phyloP scores from a whole-genome alignment of 495 filamentous ascomycete species.

The Hyaloscypha variabilis region DNA sequence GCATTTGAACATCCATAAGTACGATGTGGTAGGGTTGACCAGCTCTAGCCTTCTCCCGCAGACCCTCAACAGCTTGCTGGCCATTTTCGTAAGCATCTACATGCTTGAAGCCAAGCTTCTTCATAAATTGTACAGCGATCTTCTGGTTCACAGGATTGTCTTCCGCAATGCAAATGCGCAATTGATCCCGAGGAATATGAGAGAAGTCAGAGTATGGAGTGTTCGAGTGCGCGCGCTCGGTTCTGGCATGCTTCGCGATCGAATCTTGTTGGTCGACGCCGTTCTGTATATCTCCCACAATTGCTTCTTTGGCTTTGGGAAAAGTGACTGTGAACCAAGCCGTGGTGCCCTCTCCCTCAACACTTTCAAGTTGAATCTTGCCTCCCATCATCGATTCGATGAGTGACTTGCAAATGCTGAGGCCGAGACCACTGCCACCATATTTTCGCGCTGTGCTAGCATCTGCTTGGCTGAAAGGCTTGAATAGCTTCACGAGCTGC shows the following conservation, averaged over 20 bases:
- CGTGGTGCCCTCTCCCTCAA: conserved; percentile 75
- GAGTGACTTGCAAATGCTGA: conserved; percentile 93
- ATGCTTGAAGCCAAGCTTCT: conserved; percentile 77
- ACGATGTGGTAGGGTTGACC: conserved; percentile 78
- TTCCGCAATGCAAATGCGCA: conserved; percentile 87
- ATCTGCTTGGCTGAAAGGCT: conserved; percentile 90
- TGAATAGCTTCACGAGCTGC: conserved; percentile 82
- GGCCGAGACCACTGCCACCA: conserved; percentile 85
- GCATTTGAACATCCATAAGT: conserved; percentile 97
- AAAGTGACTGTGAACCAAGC: conserved; percentile 85
- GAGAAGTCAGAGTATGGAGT: conserved; percentile 52
- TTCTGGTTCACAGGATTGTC: conserved; percentile 92
- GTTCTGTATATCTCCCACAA: conserved; percentile 48
- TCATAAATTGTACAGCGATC: conserved; percentile 88
- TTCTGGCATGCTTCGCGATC: conserved; percentile 8
- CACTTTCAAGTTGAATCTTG: conserved; percentile 78
- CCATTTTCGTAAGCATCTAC: conserved; percentile 85
- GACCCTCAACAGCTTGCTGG: conserved; percentile 80
- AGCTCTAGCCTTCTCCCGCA: conserved; percentile 68
- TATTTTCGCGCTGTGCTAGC: conserved; percentile 84
- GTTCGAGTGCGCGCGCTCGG: conserved; percentile 22
- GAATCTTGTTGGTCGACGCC: conserved; percentile 26
- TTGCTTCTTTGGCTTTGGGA: conserved; percentile 66
- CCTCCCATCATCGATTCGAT: conserved; percentile 91
- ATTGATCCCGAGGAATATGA: conserved; percentile 70